Conservation (phyloP, 2,329 filamentous ascomycete species). For the Beauveria medogensis region DNA sequence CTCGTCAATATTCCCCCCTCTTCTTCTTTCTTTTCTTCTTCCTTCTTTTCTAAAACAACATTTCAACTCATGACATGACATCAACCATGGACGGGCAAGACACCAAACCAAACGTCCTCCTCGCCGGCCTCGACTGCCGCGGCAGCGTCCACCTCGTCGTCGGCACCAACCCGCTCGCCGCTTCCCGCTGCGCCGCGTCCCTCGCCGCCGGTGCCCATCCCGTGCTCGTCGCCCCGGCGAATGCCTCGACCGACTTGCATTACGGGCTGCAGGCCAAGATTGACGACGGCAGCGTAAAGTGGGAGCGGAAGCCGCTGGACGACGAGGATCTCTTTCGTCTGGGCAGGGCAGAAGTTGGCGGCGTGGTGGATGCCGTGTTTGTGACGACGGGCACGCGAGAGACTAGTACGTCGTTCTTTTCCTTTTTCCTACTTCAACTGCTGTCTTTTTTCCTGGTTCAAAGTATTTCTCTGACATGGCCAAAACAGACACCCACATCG, state of each 20-base stretch:
- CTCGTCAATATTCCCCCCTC: not conserved
- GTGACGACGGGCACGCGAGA: conserved; percentile 56
- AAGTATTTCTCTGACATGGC: not conserved
- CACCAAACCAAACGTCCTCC: conserved; percentile 40
- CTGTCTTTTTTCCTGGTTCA: not conserved
- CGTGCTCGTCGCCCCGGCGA: conserved; percentile 65
- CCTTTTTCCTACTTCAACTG: too few relatives aligned
- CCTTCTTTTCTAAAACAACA: not conserved
- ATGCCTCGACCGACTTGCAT: conserved; percentile 42
- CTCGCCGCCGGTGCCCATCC: conserved; percentile 75
- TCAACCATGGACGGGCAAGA: not conserved
- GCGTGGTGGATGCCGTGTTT: conserved; percentile 86
- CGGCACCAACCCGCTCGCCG: conserved; percentile 81
- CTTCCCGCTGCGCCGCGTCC: conserved; percentile 70
- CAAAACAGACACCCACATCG: conserved; percentile 47
- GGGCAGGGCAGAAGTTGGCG: conserved; percentile 70
- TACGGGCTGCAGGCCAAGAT: conserved; percentile 54
- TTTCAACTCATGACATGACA: not conserved
- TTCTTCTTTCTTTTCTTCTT: not conserved
- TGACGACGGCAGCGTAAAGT: conserved; percentile 57
- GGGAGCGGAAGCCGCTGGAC: conserved; percentile 58
- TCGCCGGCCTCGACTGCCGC: conserved; percentile 64
- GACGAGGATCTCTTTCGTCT: conserved; percentile 65
- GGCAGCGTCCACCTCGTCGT: conserved; percentile 75
- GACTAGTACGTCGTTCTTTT: conserved; percentile 22